phyloP scores from a whole-genome alignment of 768 basidiomycete genomes.

The Pisolithus marmoratus region DNA sequence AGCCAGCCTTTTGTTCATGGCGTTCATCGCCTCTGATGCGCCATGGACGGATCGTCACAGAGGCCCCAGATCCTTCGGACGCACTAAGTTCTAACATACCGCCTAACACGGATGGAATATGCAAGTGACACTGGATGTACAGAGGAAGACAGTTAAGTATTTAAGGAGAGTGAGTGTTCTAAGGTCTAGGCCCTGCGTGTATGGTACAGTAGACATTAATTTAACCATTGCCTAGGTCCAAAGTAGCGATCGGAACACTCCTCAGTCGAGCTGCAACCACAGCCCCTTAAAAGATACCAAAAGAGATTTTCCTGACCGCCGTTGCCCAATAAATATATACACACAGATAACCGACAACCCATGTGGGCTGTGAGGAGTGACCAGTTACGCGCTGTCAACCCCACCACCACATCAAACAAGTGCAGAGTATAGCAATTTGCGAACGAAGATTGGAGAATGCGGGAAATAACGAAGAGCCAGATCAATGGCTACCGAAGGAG shows the following conservation, averaged over 20 bases:
- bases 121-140: neutral
- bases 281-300: neutral
- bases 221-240: neutral
- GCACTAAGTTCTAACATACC: too few relatives aligned
- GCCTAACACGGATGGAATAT: too few relatives aligned
- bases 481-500: constrained; percentile 6
- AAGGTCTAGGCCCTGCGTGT: neutral
- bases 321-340: neutral
- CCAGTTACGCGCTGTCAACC: neutral
- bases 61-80: too few relatives aligned
- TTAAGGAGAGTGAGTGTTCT: neutral
- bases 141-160: neutral
- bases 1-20: too few relatives aligned
- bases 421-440: neutral
- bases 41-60: too few relatives aligned
- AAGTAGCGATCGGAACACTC: neutral
- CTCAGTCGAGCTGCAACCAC: neutral
- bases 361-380: neutral
- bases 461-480: constrained; percentile 1
- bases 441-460: constrained; percentile 15
- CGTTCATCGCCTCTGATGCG: too few relatives aligned
- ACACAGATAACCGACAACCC: neutral
- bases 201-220: neutral
- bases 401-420: neutral
- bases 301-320: neutral